Base-by-base conservation (phyloP, 257 asterid species). In the Solanum piurae region DNA sequence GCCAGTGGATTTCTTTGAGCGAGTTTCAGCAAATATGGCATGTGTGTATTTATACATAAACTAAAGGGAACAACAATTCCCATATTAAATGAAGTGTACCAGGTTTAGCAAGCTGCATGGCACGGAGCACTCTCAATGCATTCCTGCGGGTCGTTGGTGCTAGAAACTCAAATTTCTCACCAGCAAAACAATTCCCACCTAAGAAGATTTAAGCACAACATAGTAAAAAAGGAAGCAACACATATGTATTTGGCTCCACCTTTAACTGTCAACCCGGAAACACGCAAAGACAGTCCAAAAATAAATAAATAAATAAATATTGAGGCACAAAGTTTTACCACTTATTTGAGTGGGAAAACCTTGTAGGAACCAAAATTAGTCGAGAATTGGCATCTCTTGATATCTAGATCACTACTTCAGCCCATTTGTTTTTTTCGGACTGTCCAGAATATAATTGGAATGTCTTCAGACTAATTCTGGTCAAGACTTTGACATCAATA, bases 91-190 rank as follows among this genome's bases (percentile, higher is more conserved):
- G 83, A 88, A 83, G 66, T 75, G 31, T 95, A 97, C 99, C 99
- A 88, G 99, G 99, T 91, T 94, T 97, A 66, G 93, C 90, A 89
- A 97, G 98, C 93, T 97, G 99, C 99, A 95, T 94, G 55, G 99
- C 99, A 90, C 99, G 99, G 88, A 97, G 94, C 87, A 97, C 96
- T 88, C 99, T 93, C 93, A 92, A 89, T 68, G 98, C 93, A 93
- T 97, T 97, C 91, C 96, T 92, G 36, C 93, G 91, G 86, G 99
- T 95, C 55, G 99, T 97, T 49, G 99, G 99, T 74, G 99, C 99
- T 86, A 88, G 88, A 87, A 97, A 94, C 88, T 95, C 96, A 91
- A 95, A 97, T 33, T 95, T 95, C 49, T 93, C 91, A 7, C 88
- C 92, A 79, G 68, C 90, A 88, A 85, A 69, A 84, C 80, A 83